Evolutionary conservation across 495 filamentous ascomycete species (phyloP), one percentile per base, ranked within the genome.

Genomic region (Penicillium subrubescens): DNA sequence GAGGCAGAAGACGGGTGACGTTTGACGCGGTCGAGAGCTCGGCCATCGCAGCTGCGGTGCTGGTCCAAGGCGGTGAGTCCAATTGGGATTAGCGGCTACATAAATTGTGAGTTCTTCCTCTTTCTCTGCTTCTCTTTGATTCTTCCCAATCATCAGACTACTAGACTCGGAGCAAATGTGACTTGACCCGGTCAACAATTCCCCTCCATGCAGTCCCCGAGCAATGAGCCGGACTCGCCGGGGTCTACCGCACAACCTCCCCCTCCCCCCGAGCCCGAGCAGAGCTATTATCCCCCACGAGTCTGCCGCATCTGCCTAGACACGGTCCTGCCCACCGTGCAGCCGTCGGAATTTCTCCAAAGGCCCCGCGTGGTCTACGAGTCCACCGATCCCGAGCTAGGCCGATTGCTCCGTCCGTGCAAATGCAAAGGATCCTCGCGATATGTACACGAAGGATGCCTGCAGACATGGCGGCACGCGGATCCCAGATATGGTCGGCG

Each of bases 391-490:
- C 86, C 88, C n/a, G 86, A 90, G 60, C 79, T 85, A 37, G 93
- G 92, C 43, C 89, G 92, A 6, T 81, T 99, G n/a, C 83, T 99
- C 54, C 89, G 91, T 31, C 95, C 95, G 5, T 99, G 95, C 82
- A 87, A 88, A 75, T 99, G 95, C 81, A 94, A 91, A 78, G 95
- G 95, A 59, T 91, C 89, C 15, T 91, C 93, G 61, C 89, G 90
- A 77, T 97, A 96, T 80, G 93, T 98, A 37, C 95, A 99, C 75
- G 92, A 97, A 73, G 91, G 88, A n/a, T 99, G 95, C 74, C 82
- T 99, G 21, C 89, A 94, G 72, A 78, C 83, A 34, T 98, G 95
- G 95, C 89, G 95, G 62, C 82, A 89, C 56, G 82, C 90, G 11
- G 88, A 93, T 71, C 90, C 90, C 8, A 69, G 79, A 31, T 87